These are phyloP conservation scores for Tubosaeta sp. DNA, from an alignment of 768 basidiomycete species.

Conservation along the genomic window DNA sequence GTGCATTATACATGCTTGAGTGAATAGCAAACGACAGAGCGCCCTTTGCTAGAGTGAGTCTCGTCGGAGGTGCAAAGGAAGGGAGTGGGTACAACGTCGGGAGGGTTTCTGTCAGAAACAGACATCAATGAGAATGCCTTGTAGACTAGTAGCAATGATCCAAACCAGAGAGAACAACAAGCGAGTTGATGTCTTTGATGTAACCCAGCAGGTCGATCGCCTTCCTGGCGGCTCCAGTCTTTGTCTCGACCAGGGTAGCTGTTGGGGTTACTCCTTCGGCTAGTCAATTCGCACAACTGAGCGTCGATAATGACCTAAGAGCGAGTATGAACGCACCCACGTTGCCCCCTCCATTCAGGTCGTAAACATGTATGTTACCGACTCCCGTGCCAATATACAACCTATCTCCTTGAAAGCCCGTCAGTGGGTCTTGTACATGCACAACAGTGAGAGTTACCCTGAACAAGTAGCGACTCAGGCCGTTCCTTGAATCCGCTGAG, in stretches of 20 bases:
- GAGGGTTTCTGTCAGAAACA: slow-evolving; percentile 50
- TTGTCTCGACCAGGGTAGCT: slow-evolving; percentile 47
- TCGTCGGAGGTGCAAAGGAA: slow-evolving; percentile 62
- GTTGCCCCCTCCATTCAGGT: slow-evolving; percentile 37
- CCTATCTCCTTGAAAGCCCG: slow-evolving; percentile 39
- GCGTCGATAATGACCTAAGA: slow-evolving; percentile 10
- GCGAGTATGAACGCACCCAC: slow-evolving; percentile 31
- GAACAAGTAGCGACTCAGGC: slow-evolving; percentile 29
- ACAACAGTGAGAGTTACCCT: slow-evolving; percentile 16
- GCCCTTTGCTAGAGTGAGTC: slow-evolving; percentile 70
- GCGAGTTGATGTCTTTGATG: slow-evolving; percentile 79
- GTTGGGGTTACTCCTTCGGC: slow-evolving; percentile 2
- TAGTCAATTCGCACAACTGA: slow-evolving; percentile 1
- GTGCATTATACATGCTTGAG: slow-evolving; percentile 50
- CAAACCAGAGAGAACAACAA: slow-evolving; percentile 80
- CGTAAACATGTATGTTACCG: slow-evolving; percentile 54
- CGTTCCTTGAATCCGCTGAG: slow-evolving; percentile 35
- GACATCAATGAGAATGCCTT: neutral
- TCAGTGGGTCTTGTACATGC: neutral
- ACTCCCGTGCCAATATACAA: slow-evolving; percentile 60
- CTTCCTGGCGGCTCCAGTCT: slow-evolving; percentile 58
- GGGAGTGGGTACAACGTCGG: slow-evolving; percentile 77
- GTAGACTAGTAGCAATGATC: slow-evolving; percentile 12
- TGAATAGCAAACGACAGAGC: slow-evolving; percentile 81
- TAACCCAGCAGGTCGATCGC: slow-evolving; percentile 87